These are phyloP conservation scores for Schwanniomyces polymorphus DNA, from an alignment of 805 yeast genomes.

Conservation along the genomic window DNA sequence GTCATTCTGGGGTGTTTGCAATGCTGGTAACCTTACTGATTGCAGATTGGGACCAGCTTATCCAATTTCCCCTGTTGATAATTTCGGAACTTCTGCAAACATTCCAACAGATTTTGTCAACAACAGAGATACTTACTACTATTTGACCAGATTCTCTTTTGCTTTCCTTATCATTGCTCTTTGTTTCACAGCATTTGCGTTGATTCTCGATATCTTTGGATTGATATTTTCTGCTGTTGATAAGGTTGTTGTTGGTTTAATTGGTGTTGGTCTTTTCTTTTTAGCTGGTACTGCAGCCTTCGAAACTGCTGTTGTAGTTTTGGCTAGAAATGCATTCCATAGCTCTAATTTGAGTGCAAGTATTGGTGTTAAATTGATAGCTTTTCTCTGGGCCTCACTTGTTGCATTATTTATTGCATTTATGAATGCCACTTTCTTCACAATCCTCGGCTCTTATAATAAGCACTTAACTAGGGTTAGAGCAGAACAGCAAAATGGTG, in stretches of 20 bases:
- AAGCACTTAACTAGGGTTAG: conserved; percentile 46
- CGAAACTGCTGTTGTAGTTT: conserved; percentile 75
- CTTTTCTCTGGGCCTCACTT: conserved; percentile 71
- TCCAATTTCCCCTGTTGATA: conserved; percentile 79
- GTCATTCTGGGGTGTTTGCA: conserved; percentile 79
- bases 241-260: conserved; percentile 53
- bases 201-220: conserved; percentile 54
- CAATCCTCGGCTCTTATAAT: conserved; percentile 49
- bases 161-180: conserved; percentile 61
- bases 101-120: conserved; percentile 56
- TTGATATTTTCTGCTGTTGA: conserved; percentile 57
- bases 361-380: conserved; percentile 59
- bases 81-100: conserved; percentile 54
- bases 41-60: conserved; percentile 67
- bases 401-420: conserved; percentile 51
- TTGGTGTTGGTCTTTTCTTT: conserved; percentile 52
- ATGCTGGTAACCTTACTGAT: conserved; percentile 53
- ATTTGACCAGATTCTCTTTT: conserved; percentile 65
- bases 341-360: conserved; percentile 43
- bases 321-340: conserved; percentile 70
- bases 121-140: conserved; percentile 59
- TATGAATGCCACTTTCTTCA: conserved; percentile 52
- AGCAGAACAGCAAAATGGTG: conserved; percentile 20
- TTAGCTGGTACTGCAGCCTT: conserved; percentile 63
- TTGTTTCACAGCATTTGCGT: conserved; percentile 62